phyloP scores from a whole-genome alignment of 2,329 filamentous ascomycete species.

The Sporothrix euskadiensis region DNA sequence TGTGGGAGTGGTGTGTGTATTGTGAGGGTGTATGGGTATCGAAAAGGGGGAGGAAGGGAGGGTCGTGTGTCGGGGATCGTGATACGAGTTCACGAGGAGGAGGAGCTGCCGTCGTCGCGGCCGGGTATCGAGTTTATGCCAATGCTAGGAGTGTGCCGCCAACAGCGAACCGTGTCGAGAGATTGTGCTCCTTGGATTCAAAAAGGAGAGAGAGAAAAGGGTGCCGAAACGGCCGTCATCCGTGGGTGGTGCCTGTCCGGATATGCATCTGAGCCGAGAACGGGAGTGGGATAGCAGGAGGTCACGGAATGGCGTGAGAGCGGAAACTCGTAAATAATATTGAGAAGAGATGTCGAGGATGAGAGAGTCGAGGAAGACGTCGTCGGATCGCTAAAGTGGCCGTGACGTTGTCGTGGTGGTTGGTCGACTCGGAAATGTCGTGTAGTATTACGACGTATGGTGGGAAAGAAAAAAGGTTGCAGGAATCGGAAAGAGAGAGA shows the following conservation, averaged over 20 bases:
- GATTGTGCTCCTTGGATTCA: background rate
- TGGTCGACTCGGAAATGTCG: background rate
- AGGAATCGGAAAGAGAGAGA: background rate
- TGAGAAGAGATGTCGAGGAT: background rate
- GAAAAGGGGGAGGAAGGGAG: background rate
- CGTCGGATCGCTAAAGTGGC: constrained; percentile 6
- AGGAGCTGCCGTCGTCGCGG: background rate
- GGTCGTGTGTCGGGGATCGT: background rate
- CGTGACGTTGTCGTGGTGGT: constrained; percentile 6
- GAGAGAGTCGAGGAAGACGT: background rate
- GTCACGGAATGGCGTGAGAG: background rate
- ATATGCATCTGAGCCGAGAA: constrained; percentile 30
- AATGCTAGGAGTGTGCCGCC: background rate
- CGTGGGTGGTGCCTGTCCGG: constrained; percentile 20
- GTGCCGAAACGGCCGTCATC: constrained; percentile 33
- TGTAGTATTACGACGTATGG: background rate
- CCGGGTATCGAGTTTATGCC: constrained; percentile 6
- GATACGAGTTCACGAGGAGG: background rate
- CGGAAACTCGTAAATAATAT: background rate
- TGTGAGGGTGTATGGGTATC: background rate
- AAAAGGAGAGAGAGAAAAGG: background rate
- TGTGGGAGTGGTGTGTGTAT: background rate
- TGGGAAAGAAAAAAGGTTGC: background rate
- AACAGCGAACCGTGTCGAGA: background rate
- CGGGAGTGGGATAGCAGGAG: background rate